Conservation (phyloP, 179 eudicot genomes). For the Patellifolia procumbens region DNA sequence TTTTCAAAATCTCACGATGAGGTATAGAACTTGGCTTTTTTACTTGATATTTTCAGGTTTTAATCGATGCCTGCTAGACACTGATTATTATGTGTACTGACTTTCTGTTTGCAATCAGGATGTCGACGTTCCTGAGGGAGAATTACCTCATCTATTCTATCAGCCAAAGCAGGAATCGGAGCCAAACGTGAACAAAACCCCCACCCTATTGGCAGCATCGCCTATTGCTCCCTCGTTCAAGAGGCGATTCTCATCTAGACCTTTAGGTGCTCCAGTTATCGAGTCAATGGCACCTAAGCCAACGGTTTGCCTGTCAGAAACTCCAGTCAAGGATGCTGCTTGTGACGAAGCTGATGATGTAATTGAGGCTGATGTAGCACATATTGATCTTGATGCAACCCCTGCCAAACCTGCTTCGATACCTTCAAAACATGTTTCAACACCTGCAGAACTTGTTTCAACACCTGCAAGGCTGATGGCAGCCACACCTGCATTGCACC, state of each 20-base stretch:
- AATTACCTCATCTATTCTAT: conserved; percentile 62
- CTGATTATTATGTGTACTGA: conserved; percentile 1
- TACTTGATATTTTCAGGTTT: neutral
- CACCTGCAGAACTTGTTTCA: conserved; percentile 46
- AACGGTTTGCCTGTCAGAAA: conserved; percentile 26
- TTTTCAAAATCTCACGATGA: conserved; percentile 50
- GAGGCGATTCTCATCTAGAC: conserved; percentile 48
- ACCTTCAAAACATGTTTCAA: conserved; percentile 42
- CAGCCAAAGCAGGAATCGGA: conserved; percentile 35
- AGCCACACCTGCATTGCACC: conserved; percentile 52
- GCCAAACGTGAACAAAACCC: conserved; percentile 15
- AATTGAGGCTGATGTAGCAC: conserved; percentile 7
- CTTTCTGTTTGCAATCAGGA: conserved; percentile 40
- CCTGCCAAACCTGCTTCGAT: conserved; percentile 33
- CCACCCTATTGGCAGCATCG: conserved; percentile 35
- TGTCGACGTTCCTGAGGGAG: conserved; percentile 71
- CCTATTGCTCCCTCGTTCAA: conserved; percentile 55
- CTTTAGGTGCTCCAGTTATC: conserved; percentile 7
- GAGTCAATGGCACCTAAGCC: conserved; percentile 19
- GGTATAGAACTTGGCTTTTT: conserved; percentile 38
- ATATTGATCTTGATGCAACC: neutral
- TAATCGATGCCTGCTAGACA: neutral
- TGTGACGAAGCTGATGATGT: no score
- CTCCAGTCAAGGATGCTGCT: conserved; percentile 40
- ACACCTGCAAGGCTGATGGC: conserved; percentile 60